Evolutionary conservation across 1,139 yeast genomes (phyloP).

Genomic region (Yamadazyma taylorii): DNA sequence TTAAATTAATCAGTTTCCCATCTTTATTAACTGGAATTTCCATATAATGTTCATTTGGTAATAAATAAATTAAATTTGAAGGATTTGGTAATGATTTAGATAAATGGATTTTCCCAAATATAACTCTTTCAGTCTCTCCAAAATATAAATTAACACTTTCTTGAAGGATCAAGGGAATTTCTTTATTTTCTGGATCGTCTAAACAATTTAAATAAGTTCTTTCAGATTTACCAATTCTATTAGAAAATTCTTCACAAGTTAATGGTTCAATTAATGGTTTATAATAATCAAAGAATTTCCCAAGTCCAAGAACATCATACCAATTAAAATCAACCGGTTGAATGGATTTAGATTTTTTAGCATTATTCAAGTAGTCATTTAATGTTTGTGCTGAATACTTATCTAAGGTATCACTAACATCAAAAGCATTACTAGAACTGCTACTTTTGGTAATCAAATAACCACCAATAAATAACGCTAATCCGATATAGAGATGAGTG

Average conservation of each 20-base stretch:
- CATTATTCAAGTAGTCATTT: background rate
- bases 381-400: conserved; percentile 1
- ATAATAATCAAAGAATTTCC: conserved; percentile 9
- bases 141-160: conserved; percentile 15
- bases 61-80: conserved; percentile 13
- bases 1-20: background rate
- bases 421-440: background rate
- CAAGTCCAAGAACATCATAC: conserved; percentile 14
- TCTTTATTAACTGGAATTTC: conserved; percentile 11
- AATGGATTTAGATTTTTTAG: background rate
- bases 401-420: background rate
- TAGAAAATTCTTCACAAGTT: conserved; percentile 15
- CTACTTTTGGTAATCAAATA: too few relatives aligned
- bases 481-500: too few relatives aligned
- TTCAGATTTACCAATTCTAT: conserved; percentile 13
- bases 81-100: conserved; percentile 16
- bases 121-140: conserved; percentile 10
- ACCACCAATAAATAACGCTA: too few relatives aligned
- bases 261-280: conserved; percentile 8
- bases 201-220: conserved; percentile 14
- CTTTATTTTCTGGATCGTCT: conserved; percentile 14
- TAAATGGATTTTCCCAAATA: conserved; percentile 14
- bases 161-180: conserved; percentile 11
- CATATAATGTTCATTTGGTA: conserved; percentile 12
- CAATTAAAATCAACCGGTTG: conserved; percentile 13